A percentile compares a stretch with the other conserved stretches of the same genome.
Conservation (phyloP, 1,284 basidiomycete species). For the Anthracocystis setariae region DNA sequence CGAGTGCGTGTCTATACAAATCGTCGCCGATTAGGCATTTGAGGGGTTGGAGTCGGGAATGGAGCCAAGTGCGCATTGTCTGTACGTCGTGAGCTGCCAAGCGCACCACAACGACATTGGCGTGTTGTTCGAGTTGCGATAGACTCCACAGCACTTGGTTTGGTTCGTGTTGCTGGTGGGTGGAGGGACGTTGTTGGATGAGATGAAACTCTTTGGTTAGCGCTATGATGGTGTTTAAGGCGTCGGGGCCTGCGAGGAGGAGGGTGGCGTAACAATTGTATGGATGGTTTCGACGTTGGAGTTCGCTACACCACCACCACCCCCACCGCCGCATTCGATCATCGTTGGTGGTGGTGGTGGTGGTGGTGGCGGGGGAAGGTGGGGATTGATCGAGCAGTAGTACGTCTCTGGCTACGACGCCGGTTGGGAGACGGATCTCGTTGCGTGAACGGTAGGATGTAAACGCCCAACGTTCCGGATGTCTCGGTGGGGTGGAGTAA, state of each 20-base stretch:
- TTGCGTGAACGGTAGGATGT: slow-evolving; percentile 84
- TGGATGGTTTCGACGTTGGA: slow-evolving; percentile 76
- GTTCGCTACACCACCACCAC: no score
- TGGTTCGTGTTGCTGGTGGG: slow-evolving; percentile 71
- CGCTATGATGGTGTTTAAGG: slow-evolving; percentile 70
- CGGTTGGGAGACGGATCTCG: slow-evolving; percentile 77
- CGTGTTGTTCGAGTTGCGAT: slow-evolving; percentile 68
- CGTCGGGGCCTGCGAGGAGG: slow-evolving; percentile 77
- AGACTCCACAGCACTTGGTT: slow-evolving; percentile 80
- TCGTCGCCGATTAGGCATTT: slow-evolving; percentile 67
- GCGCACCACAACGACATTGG: slow-evolving; percentile 74
- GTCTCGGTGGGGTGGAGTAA: background rate
- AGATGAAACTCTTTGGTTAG: slow-evolving; percentile 72
- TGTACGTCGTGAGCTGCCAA: slow-evolving; percentile 80
- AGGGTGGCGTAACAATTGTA: slow-evolving; percentile 87
- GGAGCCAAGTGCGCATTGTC: slow-evolving; percentile 77
- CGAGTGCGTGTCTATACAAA: slow-evolving; percentile 52
- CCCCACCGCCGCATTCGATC: no score
- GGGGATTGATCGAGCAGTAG: slow-evolving; percentile 76
- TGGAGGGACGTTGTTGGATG: slow-evolving; percentile 73
- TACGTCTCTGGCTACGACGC: slow-evolving; percentile 78
- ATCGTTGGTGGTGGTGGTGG: no score
- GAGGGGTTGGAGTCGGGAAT: slow-evolving; percentile 71
- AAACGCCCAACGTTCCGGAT: slow-evolving; percentile 88
- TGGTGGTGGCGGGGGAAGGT: no score